Evolutionary conservation across 495 filamentous ascomycete genomes (phyloP), one percentile per base, ranked within the genome.

Genomic region (Annulohypoxylon moriforme): DNA sequence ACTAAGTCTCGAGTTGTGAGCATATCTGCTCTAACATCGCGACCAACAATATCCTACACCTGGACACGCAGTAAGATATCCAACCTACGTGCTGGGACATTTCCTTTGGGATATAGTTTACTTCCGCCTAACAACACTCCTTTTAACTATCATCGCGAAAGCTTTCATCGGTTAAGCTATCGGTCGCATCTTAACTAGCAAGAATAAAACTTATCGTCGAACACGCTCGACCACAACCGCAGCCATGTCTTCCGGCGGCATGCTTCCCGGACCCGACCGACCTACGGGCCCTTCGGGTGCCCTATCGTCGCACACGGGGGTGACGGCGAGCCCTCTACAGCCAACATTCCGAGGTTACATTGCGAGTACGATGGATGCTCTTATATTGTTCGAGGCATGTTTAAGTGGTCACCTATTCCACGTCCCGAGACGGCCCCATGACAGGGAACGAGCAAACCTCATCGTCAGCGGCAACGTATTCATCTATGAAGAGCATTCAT

Each of bases 401-500:
- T 85, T 96, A 57, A 83, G 82, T 13, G 93, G 94, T 9, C 76
- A 79, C 5, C 79, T 96, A 13, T 85, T 85, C 29, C 92, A 94
- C 77, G 89, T 94, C 13, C 88, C 91, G 10, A 91, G 94, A 22
- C 88, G 94, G 24, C 94, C 94, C 0, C 92, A 95, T 72, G 94
- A 98, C 68, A 85, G 91, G 24, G 94, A 97, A 75, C 88, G 94
- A 36, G 80, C 82, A 8, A 77, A 84, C 14, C 83, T 95, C 42
- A 94, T 97, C 72, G 86, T 84, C 64, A 96, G 93, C 74, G 94
- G 94, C 22, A 90, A 90, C 60, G 87, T 97, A 10, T 95, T 97
- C 77, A 91, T 97, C 69, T 97, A 97, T 79, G 92, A 96, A 75
- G 93, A 97, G 76, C 89, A 91, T 61, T 89, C 91, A 0, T 95